phyloP scores from a whole-genome alignment of 2,329 filamentous ascomycete genomes.

The Colletotrichum sp. region DNA sequence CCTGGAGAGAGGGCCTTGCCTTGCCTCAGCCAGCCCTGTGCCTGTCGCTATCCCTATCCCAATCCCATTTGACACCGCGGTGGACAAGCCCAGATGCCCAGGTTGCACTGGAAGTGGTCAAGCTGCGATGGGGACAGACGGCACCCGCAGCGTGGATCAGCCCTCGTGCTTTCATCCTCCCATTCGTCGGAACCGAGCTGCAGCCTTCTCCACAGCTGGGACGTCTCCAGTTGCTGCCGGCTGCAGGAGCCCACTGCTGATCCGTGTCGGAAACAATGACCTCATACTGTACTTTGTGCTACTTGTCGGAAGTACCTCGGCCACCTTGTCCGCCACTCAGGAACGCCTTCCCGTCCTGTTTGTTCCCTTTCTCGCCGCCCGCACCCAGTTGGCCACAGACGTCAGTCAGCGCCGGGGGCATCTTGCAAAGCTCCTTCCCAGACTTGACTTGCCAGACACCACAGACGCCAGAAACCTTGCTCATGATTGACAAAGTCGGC shows the following conservation, averaged over 20 bases:
- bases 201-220: background rate
- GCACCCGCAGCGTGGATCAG: conserved; percentile 5
- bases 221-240: conserved; percentile 8
- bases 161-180: background rate
- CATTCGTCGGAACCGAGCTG: background rate
- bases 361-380: background rate
- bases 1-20: background rate
- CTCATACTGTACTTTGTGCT: conserved; percentile 1
- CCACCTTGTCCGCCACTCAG: background rate
- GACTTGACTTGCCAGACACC: background rate
- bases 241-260: background rate
- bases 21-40: background rate
- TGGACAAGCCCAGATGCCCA: background rate
- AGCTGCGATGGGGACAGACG: background rate
- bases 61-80: background rate
- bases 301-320: background rate
- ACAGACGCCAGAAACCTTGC: background rate
- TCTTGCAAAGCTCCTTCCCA: background rate
- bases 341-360: background rate
- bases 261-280: conserved; percentile 13
- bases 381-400: background rate
- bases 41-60: background rate
- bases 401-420: background rate
- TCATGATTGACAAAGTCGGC: background rate
- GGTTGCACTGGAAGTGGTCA: conserved; percentile 1